phyloP scores from a whole-genome alignment of 2,329 filamentous ascomycete species.

The Phyllosticta citrichinensis region DNA sequence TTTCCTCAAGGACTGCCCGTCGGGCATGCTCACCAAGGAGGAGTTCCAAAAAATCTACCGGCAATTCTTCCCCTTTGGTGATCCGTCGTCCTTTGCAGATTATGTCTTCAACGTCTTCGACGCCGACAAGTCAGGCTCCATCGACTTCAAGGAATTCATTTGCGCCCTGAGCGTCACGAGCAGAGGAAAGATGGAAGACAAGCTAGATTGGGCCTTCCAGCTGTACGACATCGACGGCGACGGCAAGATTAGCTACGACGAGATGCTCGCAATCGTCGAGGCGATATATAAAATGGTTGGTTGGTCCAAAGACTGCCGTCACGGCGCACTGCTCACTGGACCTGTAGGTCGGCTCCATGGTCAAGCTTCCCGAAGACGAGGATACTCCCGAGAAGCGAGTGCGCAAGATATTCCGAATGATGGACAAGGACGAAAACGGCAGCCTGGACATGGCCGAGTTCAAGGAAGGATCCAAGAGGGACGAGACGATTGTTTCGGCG shows the following conservation, averaged over 20 bases:
- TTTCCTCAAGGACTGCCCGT: slow-evolving; percentile 96
- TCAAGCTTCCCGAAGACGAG: slow-evolving; percentile 96
- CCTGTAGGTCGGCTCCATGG: slow-evolving; percentile 87
- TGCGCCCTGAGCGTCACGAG: slow-evolving; percentile 95
- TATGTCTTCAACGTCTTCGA: slow-evolving; percentile 99
- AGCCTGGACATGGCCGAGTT: slow-evolving; percentile 96
- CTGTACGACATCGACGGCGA: slow-evolving; percentile 98
- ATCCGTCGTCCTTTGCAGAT: slow-evolving; percentile 93
- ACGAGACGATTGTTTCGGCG: slow-evolving; percentile 97
- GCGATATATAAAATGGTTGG: slow-evolving; percentile 98
- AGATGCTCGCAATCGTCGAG: slow-evolving; percentile 98
- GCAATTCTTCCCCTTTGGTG: slow-evolving; percentile 98
- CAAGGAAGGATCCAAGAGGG: slow-evolving; percentile 97
- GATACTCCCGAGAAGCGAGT: slow-evolving; percentile 98
- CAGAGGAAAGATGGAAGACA: slow-evolving; percentile 98
- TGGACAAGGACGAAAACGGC: slow-evolving; percentile 99
- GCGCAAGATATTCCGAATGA: slow-evolving; percentile 97
- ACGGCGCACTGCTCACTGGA: slow-evolving; percentile 14
- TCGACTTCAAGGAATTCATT: slow-evolving; percentile 99
- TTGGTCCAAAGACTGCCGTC: neutral
- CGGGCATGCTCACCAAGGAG: slow-evolving; percentile 91
- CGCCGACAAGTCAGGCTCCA: slow-evolving; percentile 90
- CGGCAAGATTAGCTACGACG: slow-evolving; percentile 97
- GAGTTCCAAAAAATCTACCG: slow-evolving; percentile 99
- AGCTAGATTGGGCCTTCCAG: slow-evolving; percentile 98